A percentile compares a stretch with the other conserved stretches of the same genome.
Conservation (phyloP, 2,329 filamentous ascomycete genomes). For the Metarhizium rileyi region DNA sequence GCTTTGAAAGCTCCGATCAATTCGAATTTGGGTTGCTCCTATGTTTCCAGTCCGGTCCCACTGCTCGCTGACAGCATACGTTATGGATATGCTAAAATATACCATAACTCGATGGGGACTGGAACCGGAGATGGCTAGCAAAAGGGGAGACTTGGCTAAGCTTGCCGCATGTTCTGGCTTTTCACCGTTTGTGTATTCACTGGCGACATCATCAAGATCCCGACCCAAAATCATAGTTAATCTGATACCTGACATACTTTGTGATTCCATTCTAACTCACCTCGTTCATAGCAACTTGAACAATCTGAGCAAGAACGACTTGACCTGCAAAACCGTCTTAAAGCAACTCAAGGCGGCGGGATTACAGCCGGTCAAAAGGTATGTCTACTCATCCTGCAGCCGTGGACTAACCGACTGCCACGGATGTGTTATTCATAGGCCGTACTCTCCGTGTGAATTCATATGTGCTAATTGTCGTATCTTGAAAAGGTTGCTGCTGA, state of each 20-base stretch:
- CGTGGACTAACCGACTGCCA: background rate
- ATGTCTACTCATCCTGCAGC: constrained; percentile 19
- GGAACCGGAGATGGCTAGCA: background rate
- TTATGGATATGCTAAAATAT: background rate
- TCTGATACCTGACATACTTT: background rate
- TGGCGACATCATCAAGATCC: background rate
- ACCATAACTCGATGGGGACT: background rate
- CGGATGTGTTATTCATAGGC: background rate
- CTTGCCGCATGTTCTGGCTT: background rate
- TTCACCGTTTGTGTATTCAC: background rate
- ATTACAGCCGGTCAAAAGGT: constrained; percentile 43
- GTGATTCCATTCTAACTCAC: constrained; percentile 1
- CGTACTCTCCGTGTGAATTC: background rate
- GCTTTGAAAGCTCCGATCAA: background rate
- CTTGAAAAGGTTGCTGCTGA: constrained; percentile 37
- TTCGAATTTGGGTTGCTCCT: background rate
- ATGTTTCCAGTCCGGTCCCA: background rate
- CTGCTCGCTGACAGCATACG: background rate
- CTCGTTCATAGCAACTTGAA: constrained; percentile 43
- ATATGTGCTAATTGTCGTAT: background rate
- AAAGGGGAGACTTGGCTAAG: background rate
- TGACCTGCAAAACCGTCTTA: constrained; percentile 45
- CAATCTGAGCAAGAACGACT: constrained; percentile 46
- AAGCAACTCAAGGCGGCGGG: constrained; percentile 40
- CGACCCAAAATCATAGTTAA: background rate